phyloP scores from a whole-genome alignment of 2,329 filamentous ascomycete genomes.

The Curvularia spicifera region DNA sequence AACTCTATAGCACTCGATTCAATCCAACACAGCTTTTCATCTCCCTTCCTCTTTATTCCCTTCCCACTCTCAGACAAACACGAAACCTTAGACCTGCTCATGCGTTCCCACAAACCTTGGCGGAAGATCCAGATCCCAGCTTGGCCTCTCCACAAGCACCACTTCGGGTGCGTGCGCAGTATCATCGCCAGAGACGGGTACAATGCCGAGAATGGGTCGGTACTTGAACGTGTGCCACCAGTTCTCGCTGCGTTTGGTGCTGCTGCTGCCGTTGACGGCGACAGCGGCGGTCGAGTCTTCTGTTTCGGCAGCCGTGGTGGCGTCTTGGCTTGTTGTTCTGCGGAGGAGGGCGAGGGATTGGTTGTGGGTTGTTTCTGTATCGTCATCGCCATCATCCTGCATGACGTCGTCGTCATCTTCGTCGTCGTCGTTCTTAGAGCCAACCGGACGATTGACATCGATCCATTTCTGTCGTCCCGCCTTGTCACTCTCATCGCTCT shows the following conservation, averaged over 20 bases:
- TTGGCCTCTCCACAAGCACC: conserved; percentile 84
- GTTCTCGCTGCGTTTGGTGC: conserved; percentile 27
- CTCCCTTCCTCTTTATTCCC: neutral
- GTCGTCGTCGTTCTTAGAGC: conserved; percentile 20
- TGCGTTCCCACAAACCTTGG: conserved; percentile 62
- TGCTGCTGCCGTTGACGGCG: conserved; percentile 15
- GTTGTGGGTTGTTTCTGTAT: neutral
- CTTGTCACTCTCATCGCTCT: conserved; percentile 47
- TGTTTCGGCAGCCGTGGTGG: neutral
- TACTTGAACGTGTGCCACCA: conserved; percentile 93
- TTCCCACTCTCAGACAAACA: neutral
- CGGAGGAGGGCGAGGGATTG: conserved; percentile 36
- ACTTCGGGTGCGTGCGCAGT: conserved; percentile 67
- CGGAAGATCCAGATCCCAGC: conserved; percentile 80
- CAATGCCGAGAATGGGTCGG: conserved; percentile 83
- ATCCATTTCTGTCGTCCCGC: conserved; percentile 35
- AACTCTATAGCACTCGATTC: neutral
- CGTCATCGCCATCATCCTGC: neutral
- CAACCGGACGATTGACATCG: conserved; percentile 38
- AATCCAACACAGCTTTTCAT: neutral
- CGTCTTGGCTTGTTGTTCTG: conserved; percentile 12
- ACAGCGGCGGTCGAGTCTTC: conserved; percentile 23
- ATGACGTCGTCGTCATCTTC: conserved; percentile 4
- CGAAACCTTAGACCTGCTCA: conserved; percentile 27
- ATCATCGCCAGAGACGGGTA: conserved; percentile 55